Base-by-base conservation (phyloP, 805 yeast genomes). In the Candida michaelii region DNA sequence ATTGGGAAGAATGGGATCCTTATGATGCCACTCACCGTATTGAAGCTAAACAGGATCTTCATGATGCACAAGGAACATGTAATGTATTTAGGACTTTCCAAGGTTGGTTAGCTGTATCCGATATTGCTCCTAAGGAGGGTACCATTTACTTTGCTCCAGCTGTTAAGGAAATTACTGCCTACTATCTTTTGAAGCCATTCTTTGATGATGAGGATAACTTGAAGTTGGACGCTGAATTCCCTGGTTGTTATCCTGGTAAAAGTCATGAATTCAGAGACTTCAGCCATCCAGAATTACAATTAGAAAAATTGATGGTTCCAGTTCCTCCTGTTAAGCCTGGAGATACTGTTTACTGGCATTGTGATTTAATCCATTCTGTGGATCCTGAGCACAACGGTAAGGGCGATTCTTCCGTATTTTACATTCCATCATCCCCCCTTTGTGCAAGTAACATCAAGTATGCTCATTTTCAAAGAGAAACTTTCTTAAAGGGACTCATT, bases 331-430 rank as follows among this genome's bases (percentile, higher is more conserved):
- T 69, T 13, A 36, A 59, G 1, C 63, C 71, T 8, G 76, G 76
- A 5, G 74, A 70, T 49, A 56, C 55, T 42, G 71, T 71, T 1
- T 61, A 62, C 40, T 71, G 75, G 75, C 77, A 71, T 41, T 58
- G 66, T 41, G 76, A 71, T 46, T 40, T 60, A 19, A 56, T 63
- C 12, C 76, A 71, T 47, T 63, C 64, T 5, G 74, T 71, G 17
- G 75, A 71, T 37, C 43, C 54, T 13, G 59, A 50, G 4, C 73
- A 66, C 43, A 40, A 39, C 4, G 74, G 74, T 5, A 27, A 30
- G 2, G 27, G 40, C 7, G 68, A 66, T 44, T 66, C 76, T 4
- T 55, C 66, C 5, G 76, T 71, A 5, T 45, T 69, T 44, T 71
- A 63, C 46, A 59, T 59, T 38, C 67, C 71, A 2, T 56, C 62